These are phyloP conservation scores for Myriosclerotinia duriaeana DNA, from an alignment of 2,329 filamentous ascomycete genomes.

Conservation along the genomic window DNA sequence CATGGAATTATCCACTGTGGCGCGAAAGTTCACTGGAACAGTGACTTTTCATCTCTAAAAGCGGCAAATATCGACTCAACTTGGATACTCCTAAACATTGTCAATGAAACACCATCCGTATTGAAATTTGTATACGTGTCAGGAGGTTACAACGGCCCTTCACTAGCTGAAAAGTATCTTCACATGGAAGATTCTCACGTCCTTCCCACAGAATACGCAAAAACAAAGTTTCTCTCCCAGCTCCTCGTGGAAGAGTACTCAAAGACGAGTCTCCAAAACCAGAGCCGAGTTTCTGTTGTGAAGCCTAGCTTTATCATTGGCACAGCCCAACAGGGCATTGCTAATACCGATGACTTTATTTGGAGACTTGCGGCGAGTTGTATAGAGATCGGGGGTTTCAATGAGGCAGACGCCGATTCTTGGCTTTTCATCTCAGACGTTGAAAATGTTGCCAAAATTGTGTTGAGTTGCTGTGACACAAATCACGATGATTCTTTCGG, in stretches of 20 bases:
- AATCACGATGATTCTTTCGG: background rate
- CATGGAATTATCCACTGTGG: slow-evolving; percentile 80
- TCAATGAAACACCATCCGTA: slow-evolving; percentile 14
- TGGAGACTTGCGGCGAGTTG: slow-evolving; percentile 33
- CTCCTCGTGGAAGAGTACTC: slow-evolving; percentile 51
- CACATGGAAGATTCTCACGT: slow-evolving; percentile 33
- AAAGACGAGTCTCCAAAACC: background rate
- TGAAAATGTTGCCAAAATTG: slow-evolving; percentile 25
- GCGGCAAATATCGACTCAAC: slow-evolving; percentile 68
- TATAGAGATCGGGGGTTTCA: slow-evolving; percentile 29
- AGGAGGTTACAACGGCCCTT: slow-evolving; percentile 31
- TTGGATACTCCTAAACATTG: slow-evolving; percentile 30
- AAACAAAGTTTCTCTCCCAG: slow-evolving; percentile 75
- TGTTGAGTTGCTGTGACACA: slow-evolving; percentile 15
- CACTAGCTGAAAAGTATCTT: slow-evolving; percentile 53
- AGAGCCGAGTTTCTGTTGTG: slow-evolving; percentile 27
- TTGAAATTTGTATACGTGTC: slow-evolving; percentile 37
- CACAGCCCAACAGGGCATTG: slow-evolving; percentile 29
- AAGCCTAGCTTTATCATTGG: slow-evolving; percentile 36
- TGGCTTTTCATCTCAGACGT: slow-evolving; percentile 33
- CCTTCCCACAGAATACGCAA: slow-evolving; percentile 79
- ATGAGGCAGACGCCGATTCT: slow-evolving; percentile 19
- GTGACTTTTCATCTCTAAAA: slow-evolving; percentile 67
- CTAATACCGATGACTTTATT: slow-evolving; percentile 36
- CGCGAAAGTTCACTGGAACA: slow-evolving; percentile 75